A percentile compares a stretch with the other conserved stretches of the same genome.
Conservation (phyloP, 176 grass and related monocot genomes). For the Miscanthus lutarioriparius region DNA sequence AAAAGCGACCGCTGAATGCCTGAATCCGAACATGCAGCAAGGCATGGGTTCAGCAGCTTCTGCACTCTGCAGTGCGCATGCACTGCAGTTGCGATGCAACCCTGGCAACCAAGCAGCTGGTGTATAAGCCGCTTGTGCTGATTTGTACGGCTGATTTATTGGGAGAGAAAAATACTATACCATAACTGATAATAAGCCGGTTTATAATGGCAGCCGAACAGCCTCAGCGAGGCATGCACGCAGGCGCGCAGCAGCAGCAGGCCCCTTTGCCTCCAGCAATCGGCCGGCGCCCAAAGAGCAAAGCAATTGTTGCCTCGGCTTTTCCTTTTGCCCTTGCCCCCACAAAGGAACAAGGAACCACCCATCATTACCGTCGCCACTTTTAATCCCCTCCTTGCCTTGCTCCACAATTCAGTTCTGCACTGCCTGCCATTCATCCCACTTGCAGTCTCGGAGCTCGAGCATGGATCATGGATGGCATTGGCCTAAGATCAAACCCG, state of each 20-base stretch:
- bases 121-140: no score
- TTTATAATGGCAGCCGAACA: no score
- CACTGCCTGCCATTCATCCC: not conserved
- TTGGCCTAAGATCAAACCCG: no score
- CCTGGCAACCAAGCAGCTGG: conserved; percentile 7
- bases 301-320: not conserved
- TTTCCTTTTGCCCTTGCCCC: conserved; percentile 35
- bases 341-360: conserved; percentile 1
- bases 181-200: no score
- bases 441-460: not conserved
- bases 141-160: no score
- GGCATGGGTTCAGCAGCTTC: no score
- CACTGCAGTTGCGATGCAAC: conserved; percentile 1
- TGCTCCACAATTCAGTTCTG: conserved; percentile 20
- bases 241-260: not conserved
- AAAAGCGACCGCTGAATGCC: not conserved
- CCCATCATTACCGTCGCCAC: conserved; percentile 11
- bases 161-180: no score
- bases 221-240: not conserved
- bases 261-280: conserved; percentile 34
- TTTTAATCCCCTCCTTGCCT: not conserved
- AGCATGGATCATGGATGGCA: not conserved
- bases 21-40: not conserved
- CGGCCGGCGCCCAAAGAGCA: conserved; percentile 18
- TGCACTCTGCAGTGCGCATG: not conserved